Conservation (phyloP, 169 alveolate genomes). For the Perkinsus chesapeaki region DNA sequence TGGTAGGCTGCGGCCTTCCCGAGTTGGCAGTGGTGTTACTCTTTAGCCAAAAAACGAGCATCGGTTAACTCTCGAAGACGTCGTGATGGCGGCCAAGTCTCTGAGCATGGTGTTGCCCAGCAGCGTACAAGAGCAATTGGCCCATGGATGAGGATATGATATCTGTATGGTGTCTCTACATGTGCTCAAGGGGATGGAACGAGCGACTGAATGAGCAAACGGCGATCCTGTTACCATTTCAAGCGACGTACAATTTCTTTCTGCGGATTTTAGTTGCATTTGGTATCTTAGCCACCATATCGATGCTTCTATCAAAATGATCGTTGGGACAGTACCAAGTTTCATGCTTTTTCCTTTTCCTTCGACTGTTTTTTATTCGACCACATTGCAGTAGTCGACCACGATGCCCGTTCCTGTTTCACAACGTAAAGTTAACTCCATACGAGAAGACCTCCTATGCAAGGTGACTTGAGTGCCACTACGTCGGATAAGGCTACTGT, state of each 20-base stretch:
- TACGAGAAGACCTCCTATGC: background rate
- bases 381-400: too few species aligned
- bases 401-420: background rate
- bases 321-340: too few species aligned
- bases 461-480: background rate
- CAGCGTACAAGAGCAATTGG: background rate
- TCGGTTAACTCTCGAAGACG: background rate
- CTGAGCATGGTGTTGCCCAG: background rate
- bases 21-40: background rate
- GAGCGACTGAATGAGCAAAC: too few species aligned
- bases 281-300: too few species aligned
- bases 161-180: background rate
- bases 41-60: background rate
- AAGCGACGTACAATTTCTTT: too few species aligned
- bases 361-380: too few species aligned
- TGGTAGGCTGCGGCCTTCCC: background rate
- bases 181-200: background rate
- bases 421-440: background rate
- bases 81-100: background rate
- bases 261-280: too few species aligned
- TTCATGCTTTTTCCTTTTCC: too few species aligned
- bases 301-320: too few species aligned
- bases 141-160: background rate
- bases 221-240: too few species aligned
- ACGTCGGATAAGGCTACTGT: background rate